Evolutionary conservation across 2,329 filamentous ascomycete species (phyloP), one percentile per base, ranked within the genome.

Genomic region (Leptographium galeiforme): DNA sequence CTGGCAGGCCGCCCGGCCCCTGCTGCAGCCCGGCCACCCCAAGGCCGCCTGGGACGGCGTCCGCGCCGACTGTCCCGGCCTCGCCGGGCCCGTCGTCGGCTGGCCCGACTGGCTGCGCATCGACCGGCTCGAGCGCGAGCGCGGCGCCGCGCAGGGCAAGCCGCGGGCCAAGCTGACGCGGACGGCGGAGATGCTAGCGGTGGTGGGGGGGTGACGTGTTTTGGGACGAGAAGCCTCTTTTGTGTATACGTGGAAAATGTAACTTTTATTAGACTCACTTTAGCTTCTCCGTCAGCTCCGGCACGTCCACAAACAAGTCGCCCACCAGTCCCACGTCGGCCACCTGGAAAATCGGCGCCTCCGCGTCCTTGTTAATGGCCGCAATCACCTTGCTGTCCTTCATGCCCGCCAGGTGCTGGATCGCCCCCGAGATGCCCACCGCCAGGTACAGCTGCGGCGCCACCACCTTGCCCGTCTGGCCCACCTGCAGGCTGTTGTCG

Each of bases 321-420:
- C 90, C 91, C 6, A 98, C 91, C 51, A 98, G 74, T 13, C 93
- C 93, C 52, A 97, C 89, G 70, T 98, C 93, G 6, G 93, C 93
- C 55, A 98, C 82, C 71, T 98, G 93, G 77, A 98, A 98, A 62
- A 98, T 98, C 34, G 93, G 93, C 54, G 93, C 93, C 69, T 98
- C 93, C 6, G 83, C 75, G 65, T 98, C 93, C 75, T 98, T 98
- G 77, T 98, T 98, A 66, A 98, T 97, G 14, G 89, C 89, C 25
- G 91, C 93, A 72, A 98, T 98, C 55, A 98, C 93, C 75, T 98
- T 98, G 75, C 89, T 96, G 67, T 98, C 93, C 79, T 98, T 98
- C 93, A 98, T 98, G 66, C 93, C 93, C 36, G 93, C 93, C 70
- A 98, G 71, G 75, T 98, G 93, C 72, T 98, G 93, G 62, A 98